A percentile compares a stretch with the other conserved stretches of the same genome.
phyloP scores from a whole-genome alignment of 1,284 basidiomycete species.

The Cutaneotrichosporon arboriforme region DNA sequence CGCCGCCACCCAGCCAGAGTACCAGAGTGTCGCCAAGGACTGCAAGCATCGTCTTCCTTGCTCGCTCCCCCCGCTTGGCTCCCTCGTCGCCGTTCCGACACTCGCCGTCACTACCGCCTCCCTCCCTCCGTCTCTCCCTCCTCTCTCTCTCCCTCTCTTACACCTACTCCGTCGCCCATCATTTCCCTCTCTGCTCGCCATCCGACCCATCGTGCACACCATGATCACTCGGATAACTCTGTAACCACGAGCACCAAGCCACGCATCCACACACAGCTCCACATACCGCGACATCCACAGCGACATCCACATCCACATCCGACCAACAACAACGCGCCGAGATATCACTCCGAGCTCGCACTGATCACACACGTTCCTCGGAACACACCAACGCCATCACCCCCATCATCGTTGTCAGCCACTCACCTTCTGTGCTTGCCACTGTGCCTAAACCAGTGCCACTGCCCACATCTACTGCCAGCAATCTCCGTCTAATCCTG shows the following conservation, averaged over 20 bases:
- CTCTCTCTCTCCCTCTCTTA: not conserved
- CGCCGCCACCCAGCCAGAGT: too few relatives aligned
- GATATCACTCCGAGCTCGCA: too few relatives aligned
- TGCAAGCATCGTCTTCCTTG: not conserved
- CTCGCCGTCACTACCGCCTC: not conserved
- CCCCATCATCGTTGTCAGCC: too few relatives aligned
- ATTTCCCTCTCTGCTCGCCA: not conserved
- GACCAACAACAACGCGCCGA: too few relatives aligned
- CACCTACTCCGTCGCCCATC: not conserved
- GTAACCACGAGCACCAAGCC: not conserved
- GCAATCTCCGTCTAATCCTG: too few relatives aligned
- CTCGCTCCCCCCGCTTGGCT: not conserved
- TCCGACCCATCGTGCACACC: not conserved
- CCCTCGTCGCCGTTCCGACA: not conserved
- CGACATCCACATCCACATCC: not conserved
- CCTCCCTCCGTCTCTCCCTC: not conserved
- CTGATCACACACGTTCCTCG: too few relatives aligned
- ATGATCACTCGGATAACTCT: constrained; percentile 16
- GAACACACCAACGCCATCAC: too few relatives aligned
- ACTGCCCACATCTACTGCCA: too few relatives aligned
- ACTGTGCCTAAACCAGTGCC: too few relatives aligned
- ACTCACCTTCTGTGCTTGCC: too few relatives aligned
- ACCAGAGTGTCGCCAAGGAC: too few relatives aligned
- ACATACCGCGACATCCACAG: not conserved
- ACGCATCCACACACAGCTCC: not conserved